phyloP scores from a whole-genome alignment of 768 basidiomycete genomes.

The Lactarius sanguifluus region DNA sequence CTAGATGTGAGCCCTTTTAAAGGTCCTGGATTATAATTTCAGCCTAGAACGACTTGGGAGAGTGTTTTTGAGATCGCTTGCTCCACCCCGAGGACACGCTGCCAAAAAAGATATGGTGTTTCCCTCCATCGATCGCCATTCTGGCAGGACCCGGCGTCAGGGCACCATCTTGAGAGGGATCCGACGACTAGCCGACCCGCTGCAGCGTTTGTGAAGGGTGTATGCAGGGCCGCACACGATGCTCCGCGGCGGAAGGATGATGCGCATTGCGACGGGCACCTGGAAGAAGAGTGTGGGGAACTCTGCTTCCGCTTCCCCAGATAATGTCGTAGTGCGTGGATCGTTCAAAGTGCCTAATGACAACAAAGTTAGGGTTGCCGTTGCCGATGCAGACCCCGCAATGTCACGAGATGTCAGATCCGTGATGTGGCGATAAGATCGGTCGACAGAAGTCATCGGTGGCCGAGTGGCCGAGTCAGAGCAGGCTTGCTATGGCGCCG shows the following conservation, averaged over 20 bases:
- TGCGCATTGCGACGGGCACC: constrained; percentile 17
- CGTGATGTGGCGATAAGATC: constrained; percentile 29
- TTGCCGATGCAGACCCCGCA: constrained; percentile 1
- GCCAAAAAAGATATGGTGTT: constrained; percentile 8
- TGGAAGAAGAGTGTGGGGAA: constrained; percentile 19
- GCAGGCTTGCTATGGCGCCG: constrained; percentile 3
- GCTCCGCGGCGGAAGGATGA: constrained; percentile 12
- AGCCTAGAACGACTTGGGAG: constrained; percentile 1
- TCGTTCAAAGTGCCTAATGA: constrained; percentile 3
- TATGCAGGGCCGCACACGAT: constrained; percentile 22
- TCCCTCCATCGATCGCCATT: constrained; percentile 24
- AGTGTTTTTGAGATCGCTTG: constrained; percentile 7
- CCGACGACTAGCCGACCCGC: constrained; percentile 14
- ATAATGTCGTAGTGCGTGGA: constrained; percentile 14
- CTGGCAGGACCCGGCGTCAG: constrained; percentile 20
- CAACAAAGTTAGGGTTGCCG: background rate
- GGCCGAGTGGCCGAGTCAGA: background rate
- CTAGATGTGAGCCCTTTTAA: constrained; percentile 18
- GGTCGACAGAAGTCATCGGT: background rate
- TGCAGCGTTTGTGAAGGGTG: constrained; percentile 27
- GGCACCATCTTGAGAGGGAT: constrained; percentile 14
- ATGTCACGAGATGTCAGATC: constrained; percentile 25
- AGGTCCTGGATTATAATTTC: constrained; percentile 25
- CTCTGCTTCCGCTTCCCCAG: constrained; percentile 18
- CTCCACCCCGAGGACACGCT: constrained; percentile 19